Evolutionary conservation across 192 early-diverging fungal genomes (phyloP).

Genomic region (Rhizophagus sp.): DNA sequence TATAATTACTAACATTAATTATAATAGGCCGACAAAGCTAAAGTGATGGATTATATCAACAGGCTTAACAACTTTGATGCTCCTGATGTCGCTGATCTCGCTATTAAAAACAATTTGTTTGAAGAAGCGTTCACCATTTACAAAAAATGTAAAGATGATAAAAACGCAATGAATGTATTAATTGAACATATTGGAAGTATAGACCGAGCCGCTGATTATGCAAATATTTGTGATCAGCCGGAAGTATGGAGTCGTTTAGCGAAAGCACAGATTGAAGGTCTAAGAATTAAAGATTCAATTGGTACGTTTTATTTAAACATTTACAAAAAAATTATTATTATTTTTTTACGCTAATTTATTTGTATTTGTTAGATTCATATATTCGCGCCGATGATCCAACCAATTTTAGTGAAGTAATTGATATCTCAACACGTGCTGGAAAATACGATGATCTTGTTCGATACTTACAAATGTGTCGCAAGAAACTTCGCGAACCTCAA

Average conservation of each 20-base stretch:
- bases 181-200: constrained; percentile 91
- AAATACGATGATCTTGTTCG: constrained; percentile 95
- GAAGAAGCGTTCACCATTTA: constrained; percentile 98
- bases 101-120: constrained; percentile 81
- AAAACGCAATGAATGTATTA: constrained; percentile 86
- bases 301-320: constrained; percentile 35
- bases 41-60: constrained; percentile 96
- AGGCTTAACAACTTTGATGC: constrained; percentile 96
- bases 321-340: neutral
- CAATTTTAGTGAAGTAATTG: constrained; percentile 89
- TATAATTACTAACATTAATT: constrained; percentile 1
- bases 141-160: constrained; percentile 91
- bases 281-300: constrained; percentile 94
- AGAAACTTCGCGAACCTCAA: constrained; percentile 91
- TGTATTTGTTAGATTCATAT: constrained; percentile 77
- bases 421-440: constrained; percentile 73
- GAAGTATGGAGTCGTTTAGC: constrained; percentile 96
- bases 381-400: constrained; percentile 91
- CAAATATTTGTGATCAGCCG: constrained; percentile 86
- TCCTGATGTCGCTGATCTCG: constrained; percentile 95
- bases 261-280: constrained; percentile 89
- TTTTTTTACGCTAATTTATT: neutral
- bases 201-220: constrained; percentile 95
- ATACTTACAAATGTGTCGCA: constrained; percentile 96
- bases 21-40: constrained; percentile 73